Conservation (phyloP, 2,329 filamentous ascomycete genomes). For the Verticillium zaregamsianum region DNA sequence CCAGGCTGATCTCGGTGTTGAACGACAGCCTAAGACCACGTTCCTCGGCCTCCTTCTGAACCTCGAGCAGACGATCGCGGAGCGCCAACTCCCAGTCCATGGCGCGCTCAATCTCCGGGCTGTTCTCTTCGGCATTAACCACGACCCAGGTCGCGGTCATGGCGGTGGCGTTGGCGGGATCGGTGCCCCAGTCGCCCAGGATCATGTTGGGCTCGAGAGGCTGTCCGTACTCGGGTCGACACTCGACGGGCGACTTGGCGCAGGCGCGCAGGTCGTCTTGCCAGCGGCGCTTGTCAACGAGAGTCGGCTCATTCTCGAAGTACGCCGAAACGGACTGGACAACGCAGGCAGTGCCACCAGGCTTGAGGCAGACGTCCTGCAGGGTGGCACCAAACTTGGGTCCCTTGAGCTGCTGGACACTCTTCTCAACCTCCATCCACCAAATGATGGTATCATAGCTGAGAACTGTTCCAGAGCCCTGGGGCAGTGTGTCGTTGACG, state of each 20-base stretch:
- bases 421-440: conserved; percentile 90
- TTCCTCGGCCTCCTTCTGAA: conserved; percentile 72
- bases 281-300: conserved; percentile 67
- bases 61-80: conserved; percentile 67
- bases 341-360: conserved; percentile 82
- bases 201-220: conserved; percentile 83
- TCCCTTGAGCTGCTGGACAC: conserved; percentile 69
- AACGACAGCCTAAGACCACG: conserved; percentile 87
- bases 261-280: conserved; percentile 67
- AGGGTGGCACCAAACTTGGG: conserved; percentile 63
- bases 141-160: conserved; percentile 94
- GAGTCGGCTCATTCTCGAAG: conserved; percentile 64
- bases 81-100: conserved; percentile 88
- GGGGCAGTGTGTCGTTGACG: conserved; percentile 73
- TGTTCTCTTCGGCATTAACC: conserved; percentile 75
- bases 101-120: conserved; percentile 63
- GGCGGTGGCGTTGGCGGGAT: conserved; percentile 70
- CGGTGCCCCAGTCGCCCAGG: conserved; percentile 71
- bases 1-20: conserved; percentile 90
- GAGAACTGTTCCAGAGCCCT: conserved; percentile 69
- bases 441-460: conserved; percentile 84
- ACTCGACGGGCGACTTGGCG: conserved; percentile 74
- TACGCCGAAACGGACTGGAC: conserved; percentile 91
- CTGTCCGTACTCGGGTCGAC: conserved; percentile 83
- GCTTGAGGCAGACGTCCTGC: conserved; percentile 90